Base-by-base conservation (phyloP, 768 basidiomycete species). In the Tylopilus cervinicoccineus region DNA sequence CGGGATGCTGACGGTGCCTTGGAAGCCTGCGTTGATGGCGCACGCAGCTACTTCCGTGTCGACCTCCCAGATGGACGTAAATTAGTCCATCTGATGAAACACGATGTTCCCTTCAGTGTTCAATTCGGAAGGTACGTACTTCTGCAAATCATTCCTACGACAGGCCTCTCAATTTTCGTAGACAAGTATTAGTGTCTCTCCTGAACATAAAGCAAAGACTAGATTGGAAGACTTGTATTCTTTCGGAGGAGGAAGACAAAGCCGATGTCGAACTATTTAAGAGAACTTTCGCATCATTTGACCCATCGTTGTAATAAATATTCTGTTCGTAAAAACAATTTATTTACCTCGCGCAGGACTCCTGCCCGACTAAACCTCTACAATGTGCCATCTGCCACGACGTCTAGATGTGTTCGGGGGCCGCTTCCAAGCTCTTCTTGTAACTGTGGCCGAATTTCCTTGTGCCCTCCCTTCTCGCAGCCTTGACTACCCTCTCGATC, bases 161-260 rank as follows among this genome's bases (percentile, higher is more conserved):
- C 27, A 2, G 14, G 14, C 0, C 0, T 34, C 51, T 50, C 27
- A 52, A 52, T 58, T 22, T 33, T 41, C 50, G 40, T 61, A 97
- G 95, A 68, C 83, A 87, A 66, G 91, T 88, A 14, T 63, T 97
- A 37, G 89, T 86, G 6, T 73, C 78, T 29, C 66, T 97, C n/a
- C 61, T 98, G 46, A 82, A 76, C 14, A 79, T 81, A 46, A 83
- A 85, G 2, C 81, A 92, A 17, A 77, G 95, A 39, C 71, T 87
- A 43, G 94, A 98, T 61, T 99, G 95, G 95, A 95, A 92, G 64
- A 79, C 76, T 1, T 99, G 95, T 63, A 73, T 78, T 58, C 77
- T 91, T 53, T 69, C 83, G 9, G 92, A 95, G 50, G 86, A 83
- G 13, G 89, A 93, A 58, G 95, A 98, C 61, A 85, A 73, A 60